phyloP scores from a whole-genome alignment of 306 rosid species.

The Citrullus amarus region DNA sequence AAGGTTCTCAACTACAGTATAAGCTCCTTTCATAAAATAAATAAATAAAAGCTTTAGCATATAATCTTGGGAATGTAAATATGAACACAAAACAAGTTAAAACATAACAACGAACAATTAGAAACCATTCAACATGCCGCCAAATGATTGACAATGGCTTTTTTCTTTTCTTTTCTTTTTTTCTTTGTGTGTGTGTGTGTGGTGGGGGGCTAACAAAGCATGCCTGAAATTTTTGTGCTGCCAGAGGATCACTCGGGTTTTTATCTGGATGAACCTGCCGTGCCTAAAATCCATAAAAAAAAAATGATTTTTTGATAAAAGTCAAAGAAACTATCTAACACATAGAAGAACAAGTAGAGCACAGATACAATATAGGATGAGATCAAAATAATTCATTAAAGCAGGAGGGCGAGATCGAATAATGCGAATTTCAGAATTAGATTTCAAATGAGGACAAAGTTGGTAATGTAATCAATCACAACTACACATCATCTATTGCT shows the following conservation, averaged over 20 bases:
- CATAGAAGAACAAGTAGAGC: neutral
- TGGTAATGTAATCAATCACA: neutral
- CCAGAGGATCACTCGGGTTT: slow-evolving; percentile 91
- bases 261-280: slow-evolving; percentile 99
- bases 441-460: neutral
- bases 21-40: neutral
- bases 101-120: neutral
- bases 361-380: neutral
- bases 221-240: slow-evolving; percentile 95
- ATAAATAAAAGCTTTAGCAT: neutral
- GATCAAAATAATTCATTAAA: neutral
- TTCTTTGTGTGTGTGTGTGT: no score
- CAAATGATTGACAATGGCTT: neutral
- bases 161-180: neutral
- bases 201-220: slow-evolving; percentile 5
- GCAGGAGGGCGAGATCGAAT: neutral
- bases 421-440: neutral
- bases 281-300: slow-evolving; percentile 35
- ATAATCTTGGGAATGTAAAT: neutral
- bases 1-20: neutral
- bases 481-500: neutral
- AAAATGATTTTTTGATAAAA: neutral
- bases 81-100: neutral
- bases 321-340: neutral
- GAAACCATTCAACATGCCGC: no score